Base-by-base conservation (phyloP, 139 green algal species). In the Tetraselmis chui region DNA sequence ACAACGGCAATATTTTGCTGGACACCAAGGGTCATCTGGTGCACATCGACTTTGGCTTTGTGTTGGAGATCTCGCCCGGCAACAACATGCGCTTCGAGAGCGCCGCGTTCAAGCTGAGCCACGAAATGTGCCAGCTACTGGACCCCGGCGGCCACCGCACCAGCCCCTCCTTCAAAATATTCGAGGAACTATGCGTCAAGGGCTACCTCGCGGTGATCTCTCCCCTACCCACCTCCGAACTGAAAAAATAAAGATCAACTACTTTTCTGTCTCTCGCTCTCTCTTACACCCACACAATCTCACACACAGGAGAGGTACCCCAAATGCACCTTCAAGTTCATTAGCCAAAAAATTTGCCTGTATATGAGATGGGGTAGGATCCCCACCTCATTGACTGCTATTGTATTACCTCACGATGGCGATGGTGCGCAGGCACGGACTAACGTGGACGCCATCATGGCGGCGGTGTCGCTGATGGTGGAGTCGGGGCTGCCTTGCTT, bases 1-100 rank as follows among this genome's bases (percentile, higher is more conserved):
- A 99, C 93, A 99, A 99, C 78, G 96, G 96, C 81, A 99, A 99
- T 89, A 94, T 99, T 29, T 89, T 99, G 84, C 84, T 99, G 30
- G 94, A 98, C 85, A 92, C 92, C 77, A 80, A 93, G 45, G 96
- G 84, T 90, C 85, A 93, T 92, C 89, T 79, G 81, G 86, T 93
- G 76, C 59, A 91, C 84, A 91, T 91, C 45, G 88, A 91, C 79
- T 91, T 91, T 80, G 88, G 88, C 5, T 91, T 91, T 82, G 89
- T 91, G n/a, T 29, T 79, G 23, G 89, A 93, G 83, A 93, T 93
- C 82, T 85, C 74, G 30, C 87, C 89, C 1, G 93, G 93, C 29
- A 92, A 90, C 84, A 94, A 94, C 84, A 84, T 96, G 88, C 85
- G 91, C 59, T 99, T 99, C 84, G 96, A 99, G 93, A 91, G 87